Base-by-base conservation (phyloP, 1,139 yeast genomes). In the Candida albicans region DNA sequence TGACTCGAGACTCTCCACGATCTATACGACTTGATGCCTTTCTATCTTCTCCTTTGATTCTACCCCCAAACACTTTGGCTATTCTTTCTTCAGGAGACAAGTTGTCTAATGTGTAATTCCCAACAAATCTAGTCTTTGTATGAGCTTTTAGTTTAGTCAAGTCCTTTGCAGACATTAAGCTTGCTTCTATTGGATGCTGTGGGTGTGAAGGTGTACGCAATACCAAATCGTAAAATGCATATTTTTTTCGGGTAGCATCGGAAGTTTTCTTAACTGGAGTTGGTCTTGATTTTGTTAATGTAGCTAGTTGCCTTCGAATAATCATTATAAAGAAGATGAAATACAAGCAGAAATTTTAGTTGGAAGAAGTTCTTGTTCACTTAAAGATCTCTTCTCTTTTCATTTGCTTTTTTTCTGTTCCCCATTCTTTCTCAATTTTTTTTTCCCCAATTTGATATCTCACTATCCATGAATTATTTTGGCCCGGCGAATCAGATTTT, bases 1-100 rank as follows among this genome's bases (percentile, higher is more conserved):
- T 80, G 2, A 56, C 53, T 33, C 63, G 54, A 1, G 79, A 72
- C 38, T 68, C 62, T 4, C 75, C 75, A 30, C 75, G 58, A 5
- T 67, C 57, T 11, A 74, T 56, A 44, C 86, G 61, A 49, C 83
- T 76, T 0, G 84, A 75, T 4, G 82, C 69, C 34, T 59, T 54
- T 8, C 82, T 70, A 3, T 70, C 66, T 28, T 78, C 83, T 8
- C 85, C 86, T 47, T 74, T 75, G 36, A 81, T 62, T 44, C 85
- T 62, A 0, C 82, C 82, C 0, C 87, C 87, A 61, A 82, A 82
- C 2, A 81, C 75, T 43, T 60, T 65, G 15, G 65, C 64, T 53
- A 81, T 75, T 43, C 79, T 65, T 44, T 79, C 76, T 48, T 77
- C 79, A 0, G 78, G 68, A 0, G 79, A 59, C 14, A 54, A 52